Evolutionary conservation across 352 stramenopile genomes (phyloP), one percentile per base, ranked within the genome.

Genomic region (Pseudoperonospora humuli): DNA sequence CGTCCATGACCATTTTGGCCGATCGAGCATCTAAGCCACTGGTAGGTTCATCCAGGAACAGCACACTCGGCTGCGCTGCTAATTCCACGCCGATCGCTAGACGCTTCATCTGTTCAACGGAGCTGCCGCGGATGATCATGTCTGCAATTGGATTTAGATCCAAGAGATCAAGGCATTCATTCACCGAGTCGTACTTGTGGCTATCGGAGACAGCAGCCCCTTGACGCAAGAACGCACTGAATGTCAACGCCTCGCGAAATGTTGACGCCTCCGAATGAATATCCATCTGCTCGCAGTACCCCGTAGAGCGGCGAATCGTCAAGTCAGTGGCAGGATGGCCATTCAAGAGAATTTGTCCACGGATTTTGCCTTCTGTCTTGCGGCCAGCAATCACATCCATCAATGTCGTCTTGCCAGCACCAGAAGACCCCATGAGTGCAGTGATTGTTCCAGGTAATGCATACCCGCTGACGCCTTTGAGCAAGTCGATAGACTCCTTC

Each of bases 1-100:
- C 71, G 11, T 83, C 65, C 51, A 96, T 86, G 15, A 96, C 57
- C 28, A 91, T 63, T 35, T 94, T 81, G n/a, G 90, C 90, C 0
- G 67, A 79, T 39, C 72, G 85, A 11, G 73, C 75, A 49, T 97
- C 88, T 3, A 97, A 54, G 11, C 87, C 87, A 32, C 64, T 86
- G 25, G 79, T 96, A 9, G 85, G 85, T 37, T 96, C 84, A 47
- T 96, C 51, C 25, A 60, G 13, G 33, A 60, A 60, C 32, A 60
- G 34, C 3, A 60, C 38, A 31, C 51, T 60, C 15, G 51, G 37
- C 13, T 60, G 51, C 2, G 51, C 51, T 32, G 51, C 51, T n/a
- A 60, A 19, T 27, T 60, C 51, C 2, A 60, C 45, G 3, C 51
- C 51, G 13, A 54, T 60, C 0, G 51, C 86, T 31, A 85, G 40